These are phyloP conservation scores for Aspergillus caelatus DNA, from an alignment of 2,329 filamentous ascomycete genomes.

Conservation along the genomic window DNA sequence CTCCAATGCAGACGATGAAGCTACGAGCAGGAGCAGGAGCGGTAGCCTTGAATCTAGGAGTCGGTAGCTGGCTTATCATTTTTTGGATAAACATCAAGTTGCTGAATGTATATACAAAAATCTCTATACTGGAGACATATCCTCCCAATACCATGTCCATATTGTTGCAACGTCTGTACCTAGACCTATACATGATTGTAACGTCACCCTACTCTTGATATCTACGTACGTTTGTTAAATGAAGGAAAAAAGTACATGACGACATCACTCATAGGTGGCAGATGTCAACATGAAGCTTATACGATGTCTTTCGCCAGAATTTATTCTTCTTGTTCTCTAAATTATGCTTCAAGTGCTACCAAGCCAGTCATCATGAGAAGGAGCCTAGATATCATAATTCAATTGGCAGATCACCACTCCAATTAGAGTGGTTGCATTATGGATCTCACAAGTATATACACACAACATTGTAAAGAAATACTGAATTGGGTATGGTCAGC, in stretches of 20 bases:
- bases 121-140: background rate
- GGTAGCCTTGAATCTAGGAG: conserved; percentile 15
- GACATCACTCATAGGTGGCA: background rate
- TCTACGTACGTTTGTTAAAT: background rate
- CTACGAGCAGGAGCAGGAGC: conserved; percentile 20
- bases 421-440: background rate
- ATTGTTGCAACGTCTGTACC: background rate
- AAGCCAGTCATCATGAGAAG: background rate
- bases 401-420: background rate
- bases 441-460: background rate
- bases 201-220: no score
- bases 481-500: background rate
- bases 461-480: background rate
- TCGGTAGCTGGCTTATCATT: background rate
- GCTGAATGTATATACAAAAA: background rate
- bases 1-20: conserved; percentile 27
- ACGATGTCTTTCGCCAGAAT: background rate
- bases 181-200: background rate
- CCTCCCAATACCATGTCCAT: background rate
- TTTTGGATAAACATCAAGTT: background rate
- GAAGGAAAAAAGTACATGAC: background rate
- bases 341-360: background rate
- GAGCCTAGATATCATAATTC: background rate
- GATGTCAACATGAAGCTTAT: background rate
- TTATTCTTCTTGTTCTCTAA: background rate